Evolutionary conservation across 768 basidiomycete genomes (phyloP), one percentile per base, ranked within the genome.

Genomic region (Trametes sanguinea): DNA sequence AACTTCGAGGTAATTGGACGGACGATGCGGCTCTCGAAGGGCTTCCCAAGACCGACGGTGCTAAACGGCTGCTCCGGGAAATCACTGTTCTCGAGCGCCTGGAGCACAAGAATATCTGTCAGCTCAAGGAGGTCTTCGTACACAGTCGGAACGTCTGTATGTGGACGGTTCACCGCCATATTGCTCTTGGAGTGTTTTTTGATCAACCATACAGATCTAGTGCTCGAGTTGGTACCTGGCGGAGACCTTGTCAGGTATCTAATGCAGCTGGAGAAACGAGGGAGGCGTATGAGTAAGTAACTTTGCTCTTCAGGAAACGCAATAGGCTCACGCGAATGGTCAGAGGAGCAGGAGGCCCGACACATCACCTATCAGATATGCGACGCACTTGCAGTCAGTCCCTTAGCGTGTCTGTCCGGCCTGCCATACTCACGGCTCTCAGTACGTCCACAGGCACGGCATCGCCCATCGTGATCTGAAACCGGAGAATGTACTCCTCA

Each of bases 391-490:
- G 76, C 88, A 13, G 88, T 90, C 73, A 68, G 83, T 71, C 5
- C 17, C 2, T 16, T 30, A 1, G 5, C 58, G 17, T 10, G n/a
- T 44, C 35, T 45, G 35, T n/a, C 5, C 17, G 11, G 35, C 3
- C 5, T 95, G 73, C 90, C 11, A 14, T 37, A 1, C 6, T 37
- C 35, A 37, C 35, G 92, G 2, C 42, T n/a, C 29, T 11, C 61
- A 80, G 80, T 91, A 89, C 67, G 84, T 90, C 54, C 90, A 92
- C 63, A 77, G 76, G 4, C 78, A 84, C 67, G 89, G 88, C 14
- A 87, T 98, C 44, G 84, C 92, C 0, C 96, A 98, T 75, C 89
- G 96, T 47, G 96, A 98, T 73, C 77, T 97, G 47, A 97, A 97
- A 72, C 95, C 95, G 0, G 90, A 92, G 89, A 95, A 96, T 66